A percentile compares a stretch with the other conserved stretches of the same genome.
These are phyloP conservation scores for Cystobasidium pallidum DNA, from an alignment of 1,284 basidiomycete genomes.

Conservation along the genomic window DNA sequence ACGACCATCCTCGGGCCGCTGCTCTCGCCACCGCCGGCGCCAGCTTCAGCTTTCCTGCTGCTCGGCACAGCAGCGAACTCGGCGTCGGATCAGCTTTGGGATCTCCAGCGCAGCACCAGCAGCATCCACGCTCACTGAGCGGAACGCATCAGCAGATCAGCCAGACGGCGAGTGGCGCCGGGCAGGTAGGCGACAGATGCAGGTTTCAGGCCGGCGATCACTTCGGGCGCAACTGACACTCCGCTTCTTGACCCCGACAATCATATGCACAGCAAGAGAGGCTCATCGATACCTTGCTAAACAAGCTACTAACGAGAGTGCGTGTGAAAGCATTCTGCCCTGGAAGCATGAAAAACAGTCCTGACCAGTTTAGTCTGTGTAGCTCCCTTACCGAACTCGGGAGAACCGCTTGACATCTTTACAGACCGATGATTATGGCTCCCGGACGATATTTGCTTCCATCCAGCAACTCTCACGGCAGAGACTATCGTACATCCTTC, in stretches of 20 bases:
- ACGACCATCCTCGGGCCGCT: constrained; percentile 1
- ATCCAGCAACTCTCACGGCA: constrained; percentile 21
- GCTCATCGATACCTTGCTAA: neutral
- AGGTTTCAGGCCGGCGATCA: too few relatives aligned
- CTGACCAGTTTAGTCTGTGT: neutral
- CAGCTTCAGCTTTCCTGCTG: too few relatives aligned
- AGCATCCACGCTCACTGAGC: constrained; percentile 1
- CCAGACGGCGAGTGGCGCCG: too few relatives aligned
- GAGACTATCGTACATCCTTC: constrained; percentile 20
- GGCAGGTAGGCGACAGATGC: too few relatives aligned
- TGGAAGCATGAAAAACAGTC: neutral
- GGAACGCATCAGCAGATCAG: neutral
- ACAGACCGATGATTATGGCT: neutral
- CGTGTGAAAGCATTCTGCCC: neutral
- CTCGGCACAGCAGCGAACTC: constrained; percentile 1
- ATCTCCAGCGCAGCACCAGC: neutral
- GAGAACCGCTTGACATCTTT: constrained; percentile 21
- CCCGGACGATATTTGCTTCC: neutral
- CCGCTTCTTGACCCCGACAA: neutral
- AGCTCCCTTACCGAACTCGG: constrained; percentile 15
- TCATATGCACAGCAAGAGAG: constrained; percentile 6
- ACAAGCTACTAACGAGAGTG: constrained; percentile 2
- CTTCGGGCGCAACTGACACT: neutral
- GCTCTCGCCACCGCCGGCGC: neutral
- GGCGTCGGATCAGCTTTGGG: neutral